Conservation (phyloP, 2,329 filamentous ascomycete genomes). For the Neopestalotiopsis sp. region DNA sequence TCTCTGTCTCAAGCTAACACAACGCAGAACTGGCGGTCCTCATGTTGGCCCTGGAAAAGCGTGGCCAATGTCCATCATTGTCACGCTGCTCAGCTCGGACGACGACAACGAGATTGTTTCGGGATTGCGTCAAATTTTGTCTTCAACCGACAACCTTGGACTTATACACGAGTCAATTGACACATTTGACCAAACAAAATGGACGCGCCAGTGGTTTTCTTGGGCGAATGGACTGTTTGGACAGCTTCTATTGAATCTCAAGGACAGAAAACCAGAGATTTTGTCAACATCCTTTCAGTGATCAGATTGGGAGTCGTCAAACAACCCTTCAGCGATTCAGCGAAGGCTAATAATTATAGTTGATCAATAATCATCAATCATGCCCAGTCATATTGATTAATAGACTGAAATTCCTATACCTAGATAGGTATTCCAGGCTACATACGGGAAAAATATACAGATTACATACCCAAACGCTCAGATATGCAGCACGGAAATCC, state of each 20-base stretch:
- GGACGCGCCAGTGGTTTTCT: conserved; percentile 66
- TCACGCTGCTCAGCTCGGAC: conserved; percentile 63
- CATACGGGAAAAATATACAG: background rate
- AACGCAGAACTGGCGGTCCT: conserved; percentile 57
- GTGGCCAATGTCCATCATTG: conserved; percentile 63
- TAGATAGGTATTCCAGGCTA: background rate
- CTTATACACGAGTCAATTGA: conserved; percentile 83
- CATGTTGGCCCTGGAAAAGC: conserved; percentile 66
- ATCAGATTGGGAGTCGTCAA: background rate
- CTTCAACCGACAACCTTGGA: conserved; percentile 74
- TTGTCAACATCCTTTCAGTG: conserved; percentile 43
- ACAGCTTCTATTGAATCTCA: conserved; percentile 79
- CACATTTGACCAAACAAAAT: conserved; percentile 58
- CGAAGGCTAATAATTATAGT: no score
- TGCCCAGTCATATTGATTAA: no score
- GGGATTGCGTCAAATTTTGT: conserved; percentile 69
- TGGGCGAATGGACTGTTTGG: conserved; percentile 92
- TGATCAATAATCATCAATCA: no score
- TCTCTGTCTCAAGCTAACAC: background rate
- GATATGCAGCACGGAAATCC: no score
- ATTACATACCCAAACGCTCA: background rate
- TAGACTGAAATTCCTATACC: no score
- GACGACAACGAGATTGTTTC: conserved; percentile 75
- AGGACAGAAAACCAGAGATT: conserved; percentile 69
- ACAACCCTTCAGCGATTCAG: no score